Percentiles rank a stretch among this genome's conserved stretches.
These are phyloP conservation scores for Suillus americanus DNA, from an alignment of 768 basidiomycete genomes.

Conservation along the genomic window DNA sequence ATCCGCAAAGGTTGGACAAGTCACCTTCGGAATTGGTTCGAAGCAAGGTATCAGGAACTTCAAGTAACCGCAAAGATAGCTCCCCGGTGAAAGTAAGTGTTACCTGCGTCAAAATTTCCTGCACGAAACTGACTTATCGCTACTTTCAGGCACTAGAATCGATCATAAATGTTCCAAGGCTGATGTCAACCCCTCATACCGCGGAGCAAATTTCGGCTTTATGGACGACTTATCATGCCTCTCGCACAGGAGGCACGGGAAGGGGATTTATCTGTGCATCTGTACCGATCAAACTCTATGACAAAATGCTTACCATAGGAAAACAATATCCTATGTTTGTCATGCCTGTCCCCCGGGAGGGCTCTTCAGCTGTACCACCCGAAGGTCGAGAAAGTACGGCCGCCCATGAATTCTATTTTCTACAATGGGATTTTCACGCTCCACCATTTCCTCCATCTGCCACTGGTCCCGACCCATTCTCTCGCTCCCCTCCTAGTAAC, in stretches of 20 bases:
- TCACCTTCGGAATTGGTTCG: slow-evolving; percentile 9
- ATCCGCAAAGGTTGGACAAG: slow-evolving; percentile 8
- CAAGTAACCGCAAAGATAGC: slow-evolving; percentile 52
- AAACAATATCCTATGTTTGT: slow-evolving; percentile 76
- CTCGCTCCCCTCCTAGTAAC: slow-evolving; percentile 22
- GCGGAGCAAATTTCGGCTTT: slow-evolving; percentile 72
- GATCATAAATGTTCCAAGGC: slow-evolving; percentile 74
- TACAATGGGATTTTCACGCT: slow-evolving; percentile 90
- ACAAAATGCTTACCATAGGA: slow-evolving; percentile 63
- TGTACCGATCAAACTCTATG: slow-evolving; percentile 71
- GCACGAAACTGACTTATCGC: neutral
- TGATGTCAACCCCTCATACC: slow-evolving; percentile 69
- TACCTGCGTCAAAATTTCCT: slow-evolving; percentile 1
- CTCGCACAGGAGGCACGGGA: slow-evolving; percentile 76
- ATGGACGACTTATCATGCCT: slow-evolving; percentile 89
- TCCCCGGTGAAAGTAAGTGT: slow-evolving; percentile 62
- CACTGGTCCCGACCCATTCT: slow-evolving; percentile 45
- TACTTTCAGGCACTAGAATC: slow-evolving; percentile 68
- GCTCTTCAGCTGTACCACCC: slow-evolving; percentile 24
- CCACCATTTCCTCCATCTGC: slow-evolving; percentile 58
- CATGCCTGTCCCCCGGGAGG: slow-evolving; percentile 69
- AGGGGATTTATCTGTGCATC: slow-evolving; percentile 85
- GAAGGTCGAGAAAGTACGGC: slow-evolving; percentile 30
- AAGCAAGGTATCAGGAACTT: slow-evolving; percentile 8
- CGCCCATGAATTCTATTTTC: slow-evolving; percentile 78